These are phyloP conservation scores for Pyracantha coccinea DNA, from an alignment of 331 rosid species.

Conservation along the genomic window DNA sequence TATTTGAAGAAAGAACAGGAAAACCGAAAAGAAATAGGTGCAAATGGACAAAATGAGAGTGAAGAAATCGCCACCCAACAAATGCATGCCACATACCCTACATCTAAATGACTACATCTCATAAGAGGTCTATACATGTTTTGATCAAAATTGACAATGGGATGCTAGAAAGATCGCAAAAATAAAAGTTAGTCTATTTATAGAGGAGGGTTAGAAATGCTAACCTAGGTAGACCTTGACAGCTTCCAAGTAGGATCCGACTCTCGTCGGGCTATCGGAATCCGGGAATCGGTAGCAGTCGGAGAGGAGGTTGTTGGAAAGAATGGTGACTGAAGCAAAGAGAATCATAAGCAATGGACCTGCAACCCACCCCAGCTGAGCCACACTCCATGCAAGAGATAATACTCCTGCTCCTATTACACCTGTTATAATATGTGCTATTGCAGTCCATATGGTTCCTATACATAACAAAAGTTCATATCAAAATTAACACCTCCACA, in stretches of 20 bases:
- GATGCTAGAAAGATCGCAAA: not conserved
- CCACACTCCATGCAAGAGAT: constrained; percentile 66
- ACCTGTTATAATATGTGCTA: constrained; percentile 64
- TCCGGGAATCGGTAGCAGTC: constrained; percentile 52
- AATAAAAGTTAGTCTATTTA: not conserved
- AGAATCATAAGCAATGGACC: constrained; percentile 37
- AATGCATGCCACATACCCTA: not conserved
- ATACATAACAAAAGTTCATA: not conserved
- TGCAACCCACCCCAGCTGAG: constrained; percentile 75
- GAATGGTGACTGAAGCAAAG: constrained; percentile 39
- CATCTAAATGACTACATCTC: not conserved
- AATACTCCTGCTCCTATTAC: constrained; percentile 85
- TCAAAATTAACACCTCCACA: not conserved
- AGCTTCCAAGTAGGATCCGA: constrained; percentile 32
- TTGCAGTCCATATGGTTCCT: constrained; percentile 45
- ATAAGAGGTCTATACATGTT: not conserved
- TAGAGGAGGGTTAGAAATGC: not conserved
- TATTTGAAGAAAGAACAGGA: not conserved
- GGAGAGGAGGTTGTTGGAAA: constrained; percentile 34
- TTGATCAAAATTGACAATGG: not conserved
- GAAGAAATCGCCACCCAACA: not conserved
- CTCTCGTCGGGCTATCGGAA: constrained; percentile 28
- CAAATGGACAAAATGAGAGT: too few species aligned
- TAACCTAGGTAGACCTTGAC: constrained; percentile 36
- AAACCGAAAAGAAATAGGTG: too few species aligned